These are phyloP conservation scores for Cercospora brassicicola DNA, from an alignment of 2,329 filamentous ascomycete genomes.

Conservation along the genomic window DNA sequence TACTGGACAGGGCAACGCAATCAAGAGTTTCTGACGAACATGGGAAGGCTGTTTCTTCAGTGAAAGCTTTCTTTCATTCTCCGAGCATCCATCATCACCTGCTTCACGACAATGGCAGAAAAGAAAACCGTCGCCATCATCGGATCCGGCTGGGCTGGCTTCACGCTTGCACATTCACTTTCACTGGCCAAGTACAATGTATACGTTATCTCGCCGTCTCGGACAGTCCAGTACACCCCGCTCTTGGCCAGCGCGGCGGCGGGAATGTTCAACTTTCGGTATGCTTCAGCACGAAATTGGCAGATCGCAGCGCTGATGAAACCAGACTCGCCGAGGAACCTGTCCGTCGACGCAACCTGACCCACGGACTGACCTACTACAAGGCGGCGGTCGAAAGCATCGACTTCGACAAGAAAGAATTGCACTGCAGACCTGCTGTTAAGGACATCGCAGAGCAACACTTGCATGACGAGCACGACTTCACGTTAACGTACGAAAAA, in stretches of 20 bases:
- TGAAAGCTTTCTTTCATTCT: background rate
- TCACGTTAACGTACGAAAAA: slow-evolving; percentile 46
- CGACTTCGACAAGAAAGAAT: slow-evolving; percentile 40
- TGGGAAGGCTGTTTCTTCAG: background rate
- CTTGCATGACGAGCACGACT: slow-evolving; percentile 35
- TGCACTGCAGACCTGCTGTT: slow-evolving; percentile 41
- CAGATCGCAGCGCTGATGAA: background rate
- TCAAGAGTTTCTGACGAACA: background rate
- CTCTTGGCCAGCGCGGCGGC: slow-evolving; percentile 49
- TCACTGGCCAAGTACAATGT: slow-evolving; percentile 42
- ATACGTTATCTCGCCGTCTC: slow-evolving; percentile 45
- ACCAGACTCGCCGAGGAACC: slow-evolving; percentile 47
- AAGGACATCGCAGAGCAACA: slow-evolving; percentile 34
- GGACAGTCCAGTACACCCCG: slow-evolving; percentile 49
- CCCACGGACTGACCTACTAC: slow-evolving; percentile 31
- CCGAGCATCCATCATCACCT: background rate
- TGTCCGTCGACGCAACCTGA: slow-evolving; percentile 40
- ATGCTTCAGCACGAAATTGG: background rate
- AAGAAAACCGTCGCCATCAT: slow-evolving; percentile 34
- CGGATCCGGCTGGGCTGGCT: slow-evolving; percentile 42
- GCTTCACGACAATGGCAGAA: slow-evolving; percentile 4
- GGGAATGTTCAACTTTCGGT: slow-evolving; percentile 47
- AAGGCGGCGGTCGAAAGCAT: slow-evolving; percentile 45
- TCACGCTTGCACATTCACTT: slow-evolving; percentile 41
- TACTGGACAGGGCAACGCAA: background rate